Percentiles rank a stretch among this genome's conserved stretches.
Conservation (phyloP, 164 flowering plant species). For the Kalanchoe fedtschenkoi region DNA sequence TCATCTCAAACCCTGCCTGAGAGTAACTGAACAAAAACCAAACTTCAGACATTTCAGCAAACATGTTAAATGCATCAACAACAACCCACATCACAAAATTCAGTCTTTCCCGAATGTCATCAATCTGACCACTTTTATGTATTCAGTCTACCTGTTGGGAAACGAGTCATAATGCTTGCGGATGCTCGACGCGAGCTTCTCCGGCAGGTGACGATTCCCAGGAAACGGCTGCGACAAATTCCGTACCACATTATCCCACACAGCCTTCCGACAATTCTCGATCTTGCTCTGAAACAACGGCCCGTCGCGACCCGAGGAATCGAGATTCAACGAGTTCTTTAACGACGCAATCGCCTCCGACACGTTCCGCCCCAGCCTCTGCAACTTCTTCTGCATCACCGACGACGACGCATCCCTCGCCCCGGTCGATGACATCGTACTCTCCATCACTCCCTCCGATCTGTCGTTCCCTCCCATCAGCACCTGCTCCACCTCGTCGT, state of each 20-base stretch:
- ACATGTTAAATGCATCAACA: neutral
- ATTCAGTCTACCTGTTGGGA: constrained; percentile 60
- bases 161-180: constrained; percentile 86
- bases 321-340: constrained; percentile 66
- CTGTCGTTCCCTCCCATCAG: constrained; percentile 64
- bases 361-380: constrained; percentile 64
- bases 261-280: constrained; percentile 39
- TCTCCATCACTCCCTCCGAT: constrained; percentile 40
- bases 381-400: constrained; percentile 56
- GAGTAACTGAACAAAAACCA: constrained; percentile 50
- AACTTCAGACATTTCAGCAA: neutral
- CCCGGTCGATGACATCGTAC: constrained; percentile 13
- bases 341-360: constrained; percentile 67
- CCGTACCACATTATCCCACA: constrained; percentile 73
- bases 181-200: constrained; percentile 75
- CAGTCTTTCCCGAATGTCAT: neutral
- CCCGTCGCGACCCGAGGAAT: constrained; percentile 43
- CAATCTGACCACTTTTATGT: neutral
- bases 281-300: constrained; percentile 15
- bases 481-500: constrained; percentile 88
- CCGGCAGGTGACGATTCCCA: constrained; percentile 83
- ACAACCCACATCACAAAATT: neutral
- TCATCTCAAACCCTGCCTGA: constrained; percentile 83
- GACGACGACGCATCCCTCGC: constrained; percentile 21
- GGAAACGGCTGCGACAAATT: constrained; percentile 84